These are phyloP conservation scores for Cytidiella melzeri DNA, from an alignment of 768 basidiomycete species.

Conservation along the genomic window DNA sequence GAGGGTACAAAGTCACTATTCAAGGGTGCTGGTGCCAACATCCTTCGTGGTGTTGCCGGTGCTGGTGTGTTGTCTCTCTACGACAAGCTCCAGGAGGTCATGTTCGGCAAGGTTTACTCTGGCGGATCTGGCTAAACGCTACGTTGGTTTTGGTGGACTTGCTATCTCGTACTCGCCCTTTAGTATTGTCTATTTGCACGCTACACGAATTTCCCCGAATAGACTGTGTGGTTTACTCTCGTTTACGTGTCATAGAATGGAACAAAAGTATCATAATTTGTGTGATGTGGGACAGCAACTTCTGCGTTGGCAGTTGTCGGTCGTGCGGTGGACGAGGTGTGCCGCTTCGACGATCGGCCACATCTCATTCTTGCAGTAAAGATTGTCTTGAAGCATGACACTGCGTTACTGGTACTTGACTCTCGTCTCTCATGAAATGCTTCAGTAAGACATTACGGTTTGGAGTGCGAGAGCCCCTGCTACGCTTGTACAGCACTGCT, in stretches of 20 bases:
- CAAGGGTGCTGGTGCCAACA: constrained; percentile 95
- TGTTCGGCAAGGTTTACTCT: constrained; percentile 99
- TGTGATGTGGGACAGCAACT: constrained; percentile 8
- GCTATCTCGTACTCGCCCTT: constrained; percentile 22
- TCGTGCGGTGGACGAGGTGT: neutral
- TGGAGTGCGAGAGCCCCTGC: constrained; percentile 7
- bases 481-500: constrained; percentile 4
- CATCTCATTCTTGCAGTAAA: too few species aligned
- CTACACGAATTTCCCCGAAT: constrained; percentile 25
- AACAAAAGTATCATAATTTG: neutral
- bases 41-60: constrained; percentile 98
- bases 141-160: constrained; percentile 16
- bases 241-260: constrained; percentile 10
- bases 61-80: constrained; percentile 99
- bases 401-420: neutral
- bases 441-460: neutral
- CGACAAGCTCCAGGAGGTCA: constrained; percentile 93
- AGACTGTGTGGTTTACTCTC: constrained; percentile 29
- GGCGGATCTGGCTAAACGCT: constrained; percentile 54
- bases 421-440: neutral
- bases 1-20: constrained; percentile 95
- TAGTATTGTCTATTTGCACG: constrained; percentile 23
- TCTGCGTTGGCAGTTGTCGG: constrained; percentile 1
- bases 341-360: neutral
- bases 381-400: too few species aligned